Evolutionary conservation across 2,329 filamentous ascomycete genomes (phyloP), one percentile per base, ranked within the genome.

Genomic region (Colletotrichum gigasporum): DNA sequence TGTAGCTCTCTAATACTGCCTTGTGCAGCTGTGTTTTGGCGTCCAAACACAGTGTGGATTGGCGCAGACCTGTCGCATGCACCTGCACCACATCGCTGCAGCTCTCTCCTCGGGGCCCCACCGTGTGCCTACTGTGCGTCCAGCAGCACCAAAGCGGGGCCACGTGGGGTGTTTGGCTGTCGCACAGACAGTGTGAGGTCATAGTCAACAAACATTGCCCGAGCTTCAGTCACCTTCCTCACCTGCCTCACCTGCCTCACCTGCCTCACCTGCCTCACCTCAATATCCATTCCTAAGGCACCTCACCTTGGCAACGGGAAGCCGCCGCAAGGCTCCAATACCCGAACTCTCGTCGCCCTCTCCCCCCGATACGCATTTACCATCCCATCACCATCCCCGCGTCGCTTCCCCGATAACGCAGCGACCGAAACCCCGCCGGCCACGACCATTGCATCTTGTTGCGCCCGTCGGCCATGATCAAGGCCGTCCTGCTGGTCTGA

Each of bases 181-280:
- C 34, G 28, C 42, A n/a, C 10, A 20, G 52, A 62, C 52, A 62
- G 59, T 62, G 34, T 62, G 58, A 57, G 52, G 58, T 48, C 52
- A 57, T 62, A 26, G 42, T 30, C 18, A 58, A 63, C 42, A 63
- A 56, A 34, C 44, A 28, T n/a, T n/a, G n/a, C n/a, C n/a, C n/a
- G n/a, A 12, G 22, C 22, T 24, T 16, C 30, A 4, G 8, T 34
- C 18, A 14, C 14, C 12, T 41, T 16, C 34, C 32, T 41, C 34
- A 34, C 16, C 22, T n/a, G 7, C 34, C 22, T 30, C n/a, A 18
- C 32, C 28, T 37, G 14, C 48, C 14, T 44, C n/a, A 53, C 35
- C 35, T 26, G 7, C 12, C 30, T 34, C 30, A 34, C 30, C 30
- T 34, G 7, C 20, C 12, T 18, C 50, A 28, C 16, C 16, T 32